These are phyloP conservation scores for Podospora bellae-mahoneyi DNA, from an alignment of 495 filamentous ascomycete genomes.

Conservation along the genomic window DNA sequence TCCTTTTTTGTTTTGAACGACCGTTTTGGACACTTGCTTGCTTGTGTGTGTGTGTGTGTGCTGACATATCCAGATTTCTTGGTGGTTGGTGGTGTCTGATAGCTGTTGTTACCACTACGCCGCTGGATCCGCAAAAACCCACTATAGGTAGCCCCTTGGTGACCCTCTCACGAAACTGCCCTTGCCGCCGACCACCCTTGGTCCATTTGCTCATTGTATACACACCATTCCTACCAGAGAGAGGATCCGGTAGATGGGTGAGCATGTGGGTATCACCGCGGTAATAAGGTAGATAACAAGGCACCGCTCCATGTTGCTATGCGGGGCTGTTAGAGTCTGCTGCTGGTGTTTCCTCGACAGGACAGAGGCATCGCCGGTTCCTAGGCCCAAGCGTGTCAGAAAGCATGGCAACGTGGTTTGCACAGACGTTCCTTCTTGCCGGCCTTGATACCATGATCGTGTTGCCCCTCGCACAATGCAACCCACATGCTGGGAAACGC, in stretches of 20 bases:
- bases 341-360: background rate
- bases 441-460: conserved; percentile 1
- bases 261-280: background rate
- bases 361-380: background rate
- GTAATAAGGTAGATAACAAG: background rate
- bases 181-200: conserved; percentile 39
- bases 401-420: conserved; percentile 7
- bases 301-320: background rate
- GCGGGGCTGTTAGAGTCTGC: background rate
- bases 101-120: background rate
- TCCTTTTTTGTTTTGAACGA: background rate
- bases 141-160: conserved; percentile 12
- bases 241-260: background rate
- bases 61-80: conserved; percentile 7
- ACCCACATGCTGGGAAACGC: conserved; percentile 14
- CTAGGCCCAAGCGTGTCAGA: background rate
- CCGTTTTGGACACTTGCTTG: background rate
- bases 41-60: background rate
- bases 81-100: background rate
- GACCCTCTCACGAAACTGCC: conserved; percentile 44
- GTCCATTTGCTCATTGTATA: conserved; percentile 1
- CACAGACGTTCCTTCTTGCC: conserved; percentile 7
- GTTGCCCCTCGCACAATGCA: conserved; percentile 17
- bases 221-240: background rate
- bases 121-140: conserved; percentile 8